Base-by-base conservation (phyloP, 345 rosid species). In the Erodium maritimum region DNA sequence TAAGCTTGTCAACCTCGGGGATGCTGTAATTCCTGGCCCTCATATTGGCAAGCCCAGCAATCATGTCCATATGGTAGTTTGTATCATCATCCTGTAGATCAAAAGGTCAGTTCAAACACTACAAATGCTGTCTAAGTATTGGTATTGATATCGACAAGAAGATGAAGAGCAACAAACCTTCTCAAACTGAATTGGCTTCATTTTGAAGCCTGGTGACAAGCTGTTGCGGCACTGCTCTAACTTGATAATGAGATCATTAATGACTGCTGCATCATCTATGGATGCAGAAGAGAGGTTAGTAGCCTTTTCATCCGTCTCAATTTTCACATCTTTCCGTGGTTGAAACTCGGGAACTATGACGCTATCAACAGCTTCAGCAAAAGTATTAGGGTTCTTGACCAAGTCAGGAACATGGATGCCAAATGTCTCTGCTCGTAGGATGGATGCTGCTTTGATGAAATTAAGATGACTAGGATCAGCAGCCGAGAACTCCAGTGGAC, bases 31-130 rank as follows among this genome's bases (percentile, higher is more conserved):
- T 94, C 66, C 96, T 90, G 50, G 99, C 99, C 77, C 99, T 90
- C 99, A 94, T 94, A 80, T 94, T 94, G 29, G 99, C 99, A 42
- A 94, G 87, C 52, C 82, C 99, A 56, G 97, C 91, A 55, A 94
- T 94, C 77, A 90, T 56, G 74, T 94, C 99, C 97, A 94, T 90
- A 78, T 94, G 99, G 69, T 84, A 94, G 79, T 94, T 94, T 42
- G 95, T 82, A 64, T 94, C 96, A 60, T 94, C 99, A 64, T 94
- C 99, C 99, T 94, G 78, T 63, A 66, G 17, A 69, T 17, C 37
- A 54, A n/a, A n/a, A 17, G 19, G 19, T 17, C 17, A 17, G 21
- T 5, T 51, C 5, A 51, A 51, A 17, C 10, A 51, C 54, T n/a
- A n/a, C n/a, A n/a, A n/a, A n/a, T n/a, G n/a, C n/a, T n/a, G n/a